Percentiles rank a stretch among this genome's conserved stretches.
phyloP scores from a whole-genome alignment of 1,284 basidiomycete genomes.

The Coniophora puteana region DNA sequence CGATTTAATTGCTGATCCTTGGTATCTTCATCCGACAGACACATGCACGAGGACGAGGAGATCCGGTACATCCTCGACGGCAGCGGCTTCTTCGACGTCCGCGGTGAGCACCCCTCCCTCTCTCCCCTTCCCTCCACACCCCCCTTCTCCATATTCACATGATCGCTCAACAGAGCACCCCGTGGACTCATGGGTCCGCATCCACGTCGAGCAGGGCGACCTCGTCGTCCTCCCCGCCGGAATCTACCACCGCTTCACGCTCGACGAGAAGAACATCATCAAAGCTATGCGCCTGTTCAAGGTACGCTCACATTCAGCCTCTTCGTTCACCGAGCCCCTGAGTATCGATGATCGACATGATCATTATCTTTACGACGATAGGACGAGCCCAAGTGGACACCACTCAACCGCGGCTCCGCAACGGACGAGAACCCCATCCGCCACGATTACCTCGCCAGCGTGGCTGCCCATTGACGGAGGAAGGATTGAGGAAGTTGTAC shows the following conservation, averaged over 20 bases:
- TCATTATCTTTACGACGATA: slow-evolving; percentile 25
- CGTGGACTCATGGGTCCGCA: slow-evolving; percentile 71
- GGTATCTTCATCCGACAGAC: slow-evolving; percentile 39
- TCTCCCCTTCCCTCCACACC: too few species aligned
- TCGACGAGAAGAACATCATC: slow-evolving; percentile 67
- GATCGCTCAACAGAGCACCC: slow-evolving; percentile 41
- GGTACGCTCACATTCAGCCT: slow-evolving; percentile 31
- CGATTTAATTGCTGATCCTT: too few species aligned
- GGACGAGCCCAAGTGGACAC: slow-evolving; percentile 88
- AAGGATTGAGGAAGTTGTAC: too few species aligned
- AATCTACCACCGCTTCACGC: slow-evolving; percentile 85
- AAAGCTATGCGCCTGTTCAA: slow-evolving; percentile 78
- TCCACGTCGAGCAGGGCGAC: slow-evolving; percentile 67
- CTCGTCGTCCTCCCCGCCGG: slow-evolving; percentile 73
- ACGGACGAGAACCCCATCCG: slow-evolving; percentile 66
- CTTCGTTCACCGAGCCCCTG: neutral
- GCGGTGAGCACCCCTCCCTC: slow-evolving; percentile 48
- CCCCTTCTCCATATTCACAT: too few species aligned
- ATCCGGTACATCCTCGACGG: slow-evolving; percentile 83
- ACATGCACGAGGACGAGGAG: slow-evolving; percentile 91
- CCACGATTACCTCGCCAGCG: slow-evolving; percentile 52
- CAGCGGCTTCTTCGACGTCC: slow-evolving; percentile 82
- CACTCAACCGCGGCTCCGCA: slow-evolving; percentile 58
- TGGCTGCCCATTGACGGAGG: slow-evolving; percentile 30
- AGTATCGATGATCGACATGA: neutral